Evolutionary conservation across 2,329 filamentous ascomycete genomes (phyloP).

Genomic region (Calonectria crousiana): DNA sequence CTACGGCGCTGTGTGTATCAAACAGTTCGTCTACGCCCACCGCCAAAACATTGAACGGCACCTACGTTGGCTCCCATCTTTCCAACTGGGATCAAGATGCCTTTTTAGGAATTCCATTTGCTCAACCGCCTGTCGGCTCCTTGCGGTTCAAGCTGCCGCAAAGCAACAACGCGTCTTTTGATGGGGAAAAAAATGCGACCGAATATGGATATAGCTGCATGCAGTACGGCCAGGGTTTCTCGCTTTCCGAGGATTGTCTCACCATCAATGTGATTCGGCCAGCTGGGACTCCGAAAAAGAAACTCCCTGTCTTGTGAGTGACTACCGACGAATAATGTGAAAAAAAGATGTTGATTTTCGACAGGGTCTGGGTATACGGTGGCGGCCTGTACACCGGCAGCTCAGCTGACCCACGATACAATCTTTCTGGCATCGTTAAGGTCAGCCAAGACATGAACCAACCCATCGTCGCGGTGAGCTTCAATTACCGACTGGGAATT

Average conservation of each 20-base stretch:
- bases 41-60: slow-evolving; percentile 41
- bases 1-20: not conserved
- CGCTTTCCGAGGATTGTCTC: slow-evolving; percentile 63
- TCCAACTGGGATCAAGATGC: slow-evolving; percentile 51
- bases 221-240: slow-evolving; percentile 57
- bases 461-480: slow-evolving; percentile 65
- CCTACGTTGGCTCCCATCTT: slow-evolving; percentile 47
- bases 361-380: slow-evolving; percentile 68
- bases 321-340: accelerated
- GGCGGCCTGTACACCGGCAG: slow-evolving; percentile 66
- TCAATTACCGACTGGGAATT: slow-evolving; percentile 66
- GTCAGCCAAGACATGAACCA: slow-evolving; percentile 63
- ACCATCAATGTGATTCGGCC: slow-evolving; percentile 58
- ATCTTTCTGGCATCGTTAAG: slow-evolving; percentile 55
- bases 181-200: slow-evolving; percentile 53
- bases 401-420: slow-evolving; percentile 60
- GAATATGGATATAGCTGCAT: slow-evolving; percentile 60
- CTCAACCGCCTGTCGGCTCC: slow-evolving; percentile 51
- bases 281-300: slow-evolving; percentile 45
- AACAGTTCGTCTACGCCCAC: slow-evolving; percentile 23
- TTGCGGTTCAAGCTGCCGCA: slow-evolving; percentile 53
- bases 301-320: slow-evolving; percentile 52
- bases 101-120: slow-evolving; percentile 56
- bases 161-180: slow-evolving; percentile 48
- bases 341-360: slow-evolving; percentile 38